Conservation (phyloP, 2,329 filamentous ascomycete species). For the Beauveria sp. region DNA sequence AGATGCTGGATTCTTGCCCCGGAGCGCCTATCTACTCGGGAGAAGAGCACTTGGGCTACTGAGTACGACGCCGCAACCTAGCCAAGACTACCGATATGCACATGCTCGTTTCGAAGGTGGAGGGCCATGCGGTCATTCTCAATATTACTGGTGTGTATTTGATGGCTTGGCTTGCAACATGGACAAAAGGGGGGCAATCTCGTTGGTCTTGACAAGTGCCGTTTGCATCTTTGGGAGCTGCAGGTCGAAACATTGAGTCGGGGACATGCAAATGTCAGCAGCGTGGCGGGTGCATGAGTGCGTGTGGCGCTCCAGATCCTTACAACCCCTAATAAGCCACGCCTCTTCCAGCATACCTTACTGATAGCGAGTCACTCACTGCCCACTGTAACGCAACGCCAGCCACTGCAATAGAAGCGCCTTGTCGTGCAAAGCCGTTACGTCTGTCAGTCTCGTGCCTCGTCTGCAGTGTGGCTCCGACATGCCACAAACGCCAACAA, state of each 20-base stretch:
- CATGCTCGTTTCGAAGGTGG: background rate
- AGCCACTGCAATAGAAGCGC: no score
- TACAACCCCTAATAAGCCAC: background rate
- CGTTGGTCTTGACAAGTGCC: background rate
- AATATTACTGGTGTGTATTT: background rate
- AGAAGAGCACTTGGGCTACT: background rate
- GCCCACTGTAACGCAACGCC: background rate
- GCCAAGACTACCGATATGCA: background rate
- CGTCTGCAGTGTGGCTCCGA: background rate
- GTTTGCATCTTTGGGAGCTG: background rate
- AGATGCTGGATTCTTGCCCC: background rate
- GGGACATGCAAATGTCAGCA: background rate
- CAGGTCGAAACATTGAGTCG: background rate
- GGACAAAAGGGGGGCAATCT: background rate
- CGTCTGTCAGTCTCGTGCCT: no score
- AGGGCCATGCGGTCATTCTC: background rate
- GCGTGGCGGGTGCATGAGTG: background rate
- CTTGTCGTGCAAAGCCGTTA: no score
- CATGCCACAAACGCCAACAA: background rate
- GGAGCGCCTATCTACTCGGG: background rate
- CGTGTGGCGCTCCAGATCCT: background rate
- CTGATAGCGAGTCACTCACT: background rate
- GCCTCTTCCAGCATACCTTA: background rate
- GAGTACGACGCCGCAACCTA: conserved; percentile 1
- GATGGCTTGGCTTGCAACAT: background rate